Evolutionary conservation across 306 rosid species (phyloP).

Genomic region (Inga leiocalycina): DNA sequence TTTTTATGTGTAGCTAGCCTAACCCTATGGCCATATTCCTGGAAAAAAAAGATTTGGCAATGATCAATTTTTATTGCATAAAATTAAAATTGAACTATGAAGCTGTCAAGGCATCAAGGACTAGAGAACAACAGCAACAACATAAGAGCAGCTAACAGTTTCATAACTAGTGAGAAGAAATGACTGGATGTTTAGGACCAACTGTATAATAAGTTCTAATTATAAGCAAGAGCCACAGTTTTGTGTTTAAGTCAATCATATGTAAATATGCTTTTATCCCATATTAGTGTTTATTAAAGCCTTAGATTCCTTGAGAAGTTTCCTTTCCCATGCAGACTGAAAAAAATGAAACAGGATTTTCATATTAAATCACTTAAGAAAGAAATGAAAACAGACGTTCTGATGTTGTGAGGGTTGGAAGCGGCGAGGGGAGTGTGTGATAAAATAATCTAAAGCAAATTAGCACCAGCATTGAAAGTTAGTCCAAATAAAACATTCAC

Average conservation of each 20-base stretch:
- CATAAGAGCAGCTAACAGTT: constrained; percentile 16
- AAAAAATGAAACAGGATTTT: constrained; percentile 18
- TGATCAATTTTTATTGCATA: constrained; percentile 30
- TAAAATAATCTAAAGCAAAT: background rate
- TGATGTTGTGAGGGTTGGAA: constrained; percentile 22
- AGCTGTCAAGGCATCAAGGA: constrained; percentile 14
- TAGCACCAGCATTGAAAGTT: background rate
- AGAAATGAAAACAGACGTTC: constrained; percentile 1
- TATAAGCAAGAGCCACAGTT: background rate
- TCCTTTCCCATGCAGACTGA: constrained; percentile 12
- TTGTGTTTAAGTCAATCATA: constrained; percentile 9
- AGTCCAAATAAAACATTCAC: constrained; percentile 2
- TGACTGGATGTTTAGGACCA: constrained; percentile 14
- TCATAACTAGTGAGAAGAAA: constrained; percentile 1
- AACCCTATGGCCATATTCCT: constrained; percentile 89
- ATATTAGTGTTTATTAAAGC: constrained; percentile 9
- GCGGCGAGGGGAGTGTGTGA: constrained; percentile 10
- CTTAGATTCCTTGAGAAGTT: constrained; percentile 12
- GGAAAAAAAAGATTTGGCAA: constrained; percentile 47
- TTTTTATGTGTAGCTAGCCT: constrained; percentile 93
- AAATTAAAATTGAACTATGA: constrained; percentile 8
- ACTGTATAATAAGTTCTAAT: constrained; percentile 13
- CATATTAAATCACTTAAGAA: constrained; percentile 4
- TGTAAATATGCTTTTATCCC: background rate
- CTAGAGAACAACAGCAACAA: constrained; percentile 5